Percentiles rank a stretch among this genome's conserved stretches.
Evolutionary conservation across 1,139 yeast species (phyloP).

Genomic region (Sugiyamaella japonica): DNA sequence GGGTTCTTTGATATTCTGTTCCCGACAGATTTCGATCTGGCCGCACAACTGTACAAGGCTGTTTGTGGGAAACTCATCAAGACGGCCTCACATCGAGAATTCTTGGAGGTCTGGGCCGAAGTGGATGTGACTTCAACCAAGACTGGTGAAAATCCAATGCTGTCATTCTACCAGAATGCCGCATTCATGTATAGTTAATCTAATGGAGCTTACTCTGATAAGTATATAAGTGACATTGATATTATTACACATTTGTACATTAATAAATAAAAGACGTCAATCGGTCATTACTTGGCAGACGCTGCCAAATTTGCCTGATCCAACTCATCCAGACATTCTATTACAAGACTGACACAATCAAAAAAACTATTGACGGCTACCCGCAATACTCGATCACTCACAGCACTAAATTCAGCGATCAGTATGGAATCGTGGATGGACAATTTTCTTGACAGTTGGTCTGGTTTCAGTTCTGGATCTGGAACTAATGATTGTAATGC

Average conservation of each 20-base stretch:
- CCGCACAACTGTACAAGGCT: slow-evolving; percentile 61
- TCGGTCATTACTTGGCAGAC: not conserved
- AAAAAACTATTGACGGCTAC: slow-evolving; percentile 70
- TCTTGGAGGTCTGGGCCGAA: slow-evolving; percentile 72
- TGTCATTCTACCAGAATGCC: slow-evolving; percentile 75
- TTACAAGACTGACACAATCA: slow-evolving; percentile 61
- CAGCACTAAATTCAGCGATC: slow-evolving; percentile 52
- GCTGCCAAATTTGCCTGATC: slow-evolving; percentile 34
- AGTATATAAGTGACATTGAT: too few species aligned
- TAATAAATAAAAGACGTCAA: not conserved
- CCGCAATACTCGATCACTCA: slow-evolving; percentile 62
- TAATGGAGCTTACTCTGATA: not conserved
- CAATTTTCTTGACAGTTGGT: slow-evolving; percentile 38
- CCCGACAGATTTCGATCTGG: slow-evolving; percentile 72
- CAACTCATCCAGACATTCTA: slow-evolving; percentile 68
- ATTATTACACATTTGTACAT: not conserved
- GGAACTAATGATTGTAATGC: slow-evolving; percentile 63
- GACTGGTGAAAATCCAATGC: slow-evolving; percentile 86
- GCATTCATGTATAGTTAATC: slow-evolving; percentile 54
- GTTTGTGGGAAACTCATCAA: slow-evolving; percentile 63
- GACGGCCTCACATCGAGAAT: slow-evolving; percentile 61
- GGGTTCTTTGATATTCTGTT: slow-evolving; percentile 87
- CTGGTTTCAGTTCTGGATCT: slow-evolving; percentile 74
- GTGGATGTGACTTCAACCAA: slow-evolving; percentile 64
- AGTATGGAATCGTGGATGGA: slow-evolving; percentile 38